A percentile compares a stretch with the other conserved stretches of the same genome.
Conservation (phyloP, 768 basidiomycete species). For the Hemileccinum impolitum region DNA sequence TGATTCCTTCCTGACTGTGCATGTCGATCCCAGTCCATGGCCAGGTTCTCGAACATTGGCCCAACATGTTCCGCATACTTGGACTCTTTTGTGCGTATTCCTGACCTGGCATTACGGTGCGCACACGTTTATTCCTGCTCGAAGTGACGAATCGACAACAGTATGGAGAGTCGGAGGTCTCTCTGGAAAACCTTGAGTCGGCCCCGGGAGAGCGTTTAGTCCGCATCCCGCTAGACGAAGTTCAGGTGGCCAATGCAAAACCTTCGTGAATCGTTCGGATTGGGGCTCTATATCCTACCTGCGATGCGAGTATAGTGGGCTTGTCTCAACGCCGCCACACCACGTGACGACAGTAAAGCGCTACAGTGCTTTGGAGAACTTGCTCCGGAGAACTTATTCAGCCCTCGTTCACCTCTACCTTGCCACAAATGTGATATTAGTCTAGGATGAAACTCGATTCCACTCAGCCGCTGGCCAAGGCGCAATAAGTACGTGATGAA, state of each 20-base stretch:
- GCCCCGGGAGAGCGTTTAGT: conserved; percentile 60
- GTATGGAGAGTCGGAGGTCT: conserved; percentile 25
- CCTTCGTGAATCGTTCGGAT: conserved; percentile 4
- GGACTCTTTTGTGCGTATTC: conserved; percentile 57
- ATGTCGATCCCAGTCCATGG: conserved; percentile 54
- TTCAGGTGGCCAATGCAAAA: conserved; percentile 35
- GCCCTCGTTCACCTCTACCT: not conserved
- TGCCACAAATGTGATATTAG: not conserved
- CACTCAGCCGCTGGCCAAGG: not conserved
- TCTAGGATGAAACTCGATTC: not conserved
- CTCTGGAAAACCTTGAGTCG: conserved; percentile 7
- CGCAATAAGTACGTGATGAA: conserved; percentile 1
- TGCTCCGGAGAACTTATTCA: too few species aligned
- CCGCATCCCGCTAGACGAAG: conserved; percentile 69
- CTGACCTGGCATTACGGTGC: not conserved
- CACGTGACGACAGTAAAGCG: too few species aligned
- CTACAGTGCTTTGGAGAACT: too few species aligned
- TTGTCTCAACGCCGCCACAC: too few species aligned
- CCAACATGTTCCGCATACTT: conserved; percentile 78
- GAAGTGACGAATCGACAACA: conserved; percentile 51
- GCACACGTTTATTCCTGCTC: not conserved
- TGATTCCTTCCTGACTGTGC: not conserved
- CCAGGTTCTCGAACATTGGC: conserved; percentile 77
- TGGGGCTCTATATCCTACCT: too few species aligned
- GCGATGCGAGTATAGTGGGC: too few species aligned